Conservation (phyloP, 1,284 basidiomycete genomes). For the Cryptococcus sp. region DNA sequence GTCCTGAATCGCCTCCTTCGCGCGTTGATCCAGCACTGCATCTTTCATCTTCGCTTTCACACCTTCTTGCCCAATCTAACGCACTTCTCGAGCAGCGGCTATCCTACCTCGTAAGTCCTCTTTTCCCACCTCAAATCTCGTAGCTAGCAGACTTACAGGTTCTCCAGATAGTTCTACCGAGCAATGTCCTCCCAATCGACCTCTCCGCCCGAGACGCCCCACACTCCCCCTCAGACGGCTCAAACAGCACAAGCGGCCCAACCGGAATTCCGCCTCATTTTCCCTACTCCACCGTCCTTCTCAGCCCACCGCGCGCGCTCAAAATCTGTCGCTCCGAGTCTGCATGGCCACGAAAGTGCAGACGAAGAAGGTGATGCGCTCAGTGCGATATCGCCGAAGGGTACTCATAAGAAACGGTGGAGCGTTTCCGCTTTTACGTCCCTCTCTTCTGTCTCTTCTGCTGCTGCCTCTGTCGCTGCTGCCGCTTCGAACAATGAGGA, state of each 20-base stretch:
- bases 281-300: conserved; percentile 37
- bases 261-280: conserved; percentile 20
- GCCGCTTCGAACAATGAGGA: conserved; percentile 8
- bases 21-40: no score
- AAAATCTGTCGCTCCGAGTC: conserved; percentile 4
- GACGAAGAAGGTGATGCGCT: background rate
- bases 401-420: conserved; percentile 5
- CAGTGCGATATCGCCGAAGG: conserved; percentile 2
- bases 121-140: no score
- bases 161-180: background rate
- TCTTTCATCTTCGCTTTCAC: no score
- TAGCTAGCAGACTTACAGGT: background rate
- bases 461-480: conserved; percentile 1
- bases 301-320: conserved; percentile 18
- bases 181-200: conserved; percentile 8
- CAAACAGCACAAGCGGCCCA: background rate
- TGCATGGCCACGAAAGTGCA: background rate
- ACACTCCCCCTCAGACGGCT: background rate
- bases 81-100: no score
- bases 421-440: conserved; percentile 12
- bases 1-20: no score
- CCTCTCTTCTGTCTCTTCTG: background rate
- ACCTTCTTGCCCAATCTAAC: no score
- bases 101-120: no score
- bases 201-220: conserved; percentile 9